Evolutionary conservation across 768 basidiomycete species (phyloP), one percentile per base, ranked within the genome.

Genomic region (Suillus americanus): DNA sequence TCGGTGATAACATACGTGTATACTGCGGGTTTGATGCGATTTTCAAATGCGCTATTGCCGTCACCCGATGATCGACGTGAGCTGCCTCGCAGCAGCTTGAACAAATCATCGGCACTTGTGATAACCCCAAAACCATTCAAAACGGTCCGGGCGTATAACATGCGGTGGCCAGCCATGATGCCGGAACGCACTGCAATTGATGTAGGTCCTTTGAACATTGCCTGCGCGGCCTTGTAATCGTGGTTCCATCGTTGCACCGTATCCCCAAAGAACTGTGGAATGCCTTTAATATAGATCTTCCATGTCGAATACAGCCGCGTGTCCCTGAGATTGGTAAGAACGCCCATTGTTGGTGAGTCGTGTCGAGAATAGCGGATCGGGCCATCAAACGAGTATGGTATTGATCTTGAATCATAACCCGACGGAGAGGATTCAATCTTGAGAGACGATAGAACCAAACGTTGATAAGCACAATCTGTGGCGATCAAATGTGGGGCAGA

Each of bases 1-100:
- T 84, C 78, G 4, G 89, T 85, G 72, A 95, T 88, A 73, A 94
- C 83, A 77, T 94, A 95, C 45, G 94, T 94, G 78, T 94, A 95
- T 28, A 94, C 86, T 0, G 89, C 89, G 51, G 91, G 91, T 72
- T 92, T 92, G 76, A 92, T 83, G 66, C 89, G 85, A 64, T 81
- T 79, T 43, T 66, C 70, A 55, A 67, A 67, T 33, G 68, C 65
- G 28, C 64, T 20, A 62, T 40, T 41, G 55, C 69, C 68, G 45
- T 71, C 63, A 62, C 57, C 35, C 9, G 64, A 33, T 16, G 67
- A 62, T 23, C 61, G 70, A 7, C 25, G 65, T n/a, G 63, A 64
- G 43, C 81, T 82, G 5, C 83, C 84, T 37, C 81, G 83, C 59
- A 92, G 77, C 16, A 91, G 72, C n/a, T 72, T 66, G 33, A 82